Percentiles rank a stretch among this genome's conserved stretches.
Conservation (phyloP, 2,329 filamentous ascomycete genomes). For the Monilinia fructigena region DNA sequence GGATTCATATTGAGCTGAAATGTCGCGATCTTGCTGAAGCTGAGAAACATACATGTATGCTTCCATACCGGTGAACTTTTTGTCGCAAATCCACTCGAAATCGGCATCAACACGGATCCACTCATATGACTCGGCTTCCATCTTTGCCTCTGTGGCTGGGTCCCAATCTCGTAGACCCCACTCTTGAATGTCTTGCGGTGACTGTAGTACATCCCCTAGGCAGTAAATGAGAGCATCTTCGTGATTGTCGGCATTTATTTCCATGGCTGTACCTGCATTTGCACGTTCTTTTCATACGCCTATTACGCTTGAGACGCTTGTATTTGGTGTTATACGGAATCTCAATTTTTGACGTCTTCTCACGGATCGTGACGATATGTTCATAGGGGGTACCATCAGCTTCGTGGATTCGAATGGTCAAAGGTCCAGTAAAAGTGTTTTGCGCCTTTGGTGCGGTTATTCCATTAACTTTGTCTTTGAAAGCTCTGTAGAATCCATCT, state of each 20-base stretch:
- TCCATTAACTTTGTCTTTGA: conserved; percentile 73
- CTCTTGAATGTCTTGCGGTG: conserved; percentile 73
- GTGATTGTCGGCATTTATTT: conserved; percentile 62
- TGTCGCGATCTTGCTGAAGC: conserved; percentile 92
- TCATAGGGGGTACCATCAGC: conserved; percentile 98
- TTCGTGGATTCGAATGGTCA: conserved; percentile 97
- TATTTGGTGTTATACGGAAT: conserved; percentile 99
- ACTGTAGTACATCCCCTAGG: conserved; percentile 84
- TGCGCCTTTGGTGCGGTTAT: conserved; percentile 69
- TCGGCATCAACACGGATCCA: conserved; percentile 98
- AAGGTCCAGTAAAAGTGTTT: conserved; percentile 86
- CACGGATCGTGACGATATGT: conserved; percentile 93
- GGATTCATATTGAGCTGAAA: conserved; percentile 80
- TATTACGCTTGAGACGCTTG: conserved; percentile 89
- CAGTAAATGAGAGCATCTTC: conserved; percentile 87
- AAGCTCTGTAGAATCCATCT: conserved; percentile 76
- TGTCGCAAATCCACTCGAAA: conserved; percentile 94
- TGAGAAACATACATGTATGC: conserved; percentile 98
- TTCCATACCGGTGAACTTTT: conserved; percentile 75
- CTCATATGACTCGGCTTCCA: conserved; percentile 96
- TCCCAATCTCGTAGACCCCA: conserved; percentile 92
- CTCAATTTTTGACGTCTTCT: conserved; percentile 80
- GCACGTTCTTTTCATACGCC: conserved; percentile 78
- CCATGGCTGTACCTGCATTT: conserved; percentile 60
- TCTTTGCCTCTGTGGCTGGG: conserved; percentile 79